Conservation (phyloP, 305 asterid genomes). For the Fraxinus sp. region DNA sequence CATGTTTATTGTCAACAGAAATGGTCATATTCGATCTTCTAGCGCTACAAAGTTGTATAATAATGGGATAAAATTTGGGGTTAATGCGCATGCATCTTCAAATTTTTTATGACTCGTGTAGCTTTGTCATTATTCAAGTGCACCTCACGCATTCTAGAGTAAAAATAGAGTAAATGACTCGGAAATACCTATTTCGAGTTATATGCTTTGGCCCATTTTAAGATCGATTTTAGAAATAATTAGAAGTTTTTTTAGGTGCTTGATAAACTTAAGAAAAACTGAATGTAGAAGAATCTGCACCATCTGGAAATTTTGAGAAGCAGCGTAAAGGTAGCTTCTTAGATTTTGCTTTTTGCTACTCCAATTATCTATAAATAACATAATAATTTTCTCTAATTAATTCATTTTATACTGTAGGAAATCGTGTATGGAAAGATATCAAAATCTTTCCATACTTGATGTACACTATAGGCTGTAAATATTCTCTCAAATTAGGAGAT, state of each 20-base stretch:
- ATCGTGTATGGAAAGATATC: no score
- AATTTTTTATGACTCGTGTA: neutral
- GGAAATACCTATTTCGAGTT: neutral
- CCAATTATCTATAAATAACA: neutral
- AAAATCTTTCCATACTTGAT: no score
- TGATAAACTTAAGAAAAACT: neutral
- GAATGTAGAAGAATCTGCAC: neutral
- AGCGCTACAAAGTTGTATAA: neutral
- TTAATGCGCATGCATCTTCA: neutral
- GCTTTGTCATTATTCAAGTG: neutral
- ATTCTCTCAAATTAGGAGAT: no score
- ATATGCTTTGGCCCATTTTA: neutral
- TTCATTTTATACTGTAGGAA: neutral
- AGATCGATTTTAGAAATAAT: neutral
- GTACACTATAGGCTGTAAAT: no score
- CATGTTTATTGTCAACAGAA: slow-evolving; percentile 1
- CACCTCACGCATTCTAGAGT: neutral
- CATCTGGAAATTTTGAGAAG: neutral
- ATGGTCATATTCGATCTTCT: neutral
- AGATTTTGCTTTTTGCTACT: neutral
- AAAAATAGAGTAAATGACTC: neutral
- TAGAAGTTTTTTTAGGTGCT: neutral
- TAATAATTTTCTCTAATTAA: neutral
- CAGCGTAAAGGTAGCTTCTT: neutral
- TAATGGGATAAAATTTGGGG: neutral